Evolutionary conservation across 2,329 filamentous ascomycete genomes (phyloP).

Genomic region (Orbilia javanica): DNA sequence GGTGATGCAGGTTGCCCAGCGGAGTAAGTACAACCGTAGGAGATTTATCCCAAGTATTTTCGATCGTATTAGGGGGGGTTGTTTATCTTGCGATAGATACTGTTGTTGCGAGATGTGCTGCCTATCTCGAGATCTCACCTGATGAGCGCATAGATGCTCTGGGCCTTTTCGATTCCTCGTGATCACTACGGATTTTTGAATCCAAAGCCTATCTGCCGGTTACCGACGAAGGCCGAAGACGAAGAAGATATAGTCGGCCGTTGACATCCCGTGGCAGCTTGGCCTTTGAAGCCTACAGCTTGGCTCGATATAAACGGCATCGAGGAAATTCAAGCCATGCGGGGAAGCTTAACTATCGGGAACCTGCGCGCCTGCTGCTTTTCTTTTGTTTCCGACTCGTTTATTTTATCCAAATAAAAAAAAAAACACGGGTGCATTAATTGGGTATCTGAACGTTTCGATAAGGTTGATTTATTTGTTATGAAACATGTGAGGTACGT

Average conservation of each 20-base stretch:
- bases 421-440: neutral
- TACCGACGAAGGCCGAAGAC: neutral
- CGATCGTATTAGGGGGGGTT: neutral
- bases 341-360: neutral
- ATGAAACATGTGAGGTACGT: neutral
- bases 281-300: neutral
- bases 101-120: neutral
- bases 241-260: neutral
- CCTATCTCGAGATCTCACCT: constrained; percentile 5
- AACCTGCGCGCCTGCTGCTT: neutral
- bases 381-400: neutral
- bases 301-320: neutral
- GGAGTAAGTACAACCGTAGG: constrained; percentile 23
- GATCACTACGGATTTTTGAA: neutral
- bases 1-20: constrained; percentile 10
- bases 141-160: constrained; percentile 25
- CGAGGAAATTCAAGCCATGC: neutral
- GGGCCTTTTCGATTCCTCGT: neutral
- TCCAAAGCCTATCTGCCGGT: neutral
- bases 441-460: neutral
- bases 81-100: neutral
- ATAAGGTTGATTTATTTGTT: too few species aligned
- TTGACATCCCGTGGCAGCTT: neutral
- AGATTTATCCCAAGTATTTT: neutral
- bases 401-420: neutral